Base-by-base conservation (phyloP, 2,329 filamentous ascomycete species). In the Mollisia scopiformis region DNA sequence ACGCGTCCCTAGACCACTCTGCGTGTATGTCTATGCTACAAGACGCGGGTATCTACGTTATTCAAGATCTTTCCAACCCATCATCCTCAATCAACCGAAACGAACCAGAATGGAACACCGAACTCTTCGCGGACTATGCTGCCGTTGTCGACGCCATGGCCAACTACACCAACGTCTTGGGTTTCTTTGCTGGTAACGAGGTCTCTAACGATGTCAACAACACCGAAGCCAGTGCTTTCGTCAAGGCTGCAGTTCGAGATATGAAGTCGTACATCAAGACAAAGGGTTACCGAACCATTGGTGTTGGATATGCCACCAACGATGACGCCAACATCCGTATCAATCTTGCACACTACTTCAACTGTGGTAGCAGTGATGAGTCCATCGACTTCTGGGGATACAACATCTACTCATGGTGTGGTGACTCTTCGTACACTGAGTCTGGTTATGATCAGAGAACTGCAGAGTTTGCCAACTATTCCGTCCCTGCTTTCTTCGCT, bases 371-470 rank as follows among this genome's bases (percentile, higher is more conserved):
- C 63, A 74, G 81, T 33, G 79, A 81, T 8, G 78, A 79, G 73
- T 77, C 90, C 63, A 97, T 98, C 68, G 95, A 99, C 79, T 98
- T 96, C 83, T 99, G 93, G 91, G 95, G 95, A 62, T 98, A 98
- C 89, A 99, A 99, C 84, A 97, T 98, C 80, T 99, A 99, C 85
- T 96, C 93, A 56, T 99, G 95, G 95, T 99, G 95, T 76, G 95
- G 94, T 69, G 77, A 93, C 69, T 96, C 91, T 73, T 86, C 82
- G 71, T 95, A 90, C 80, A 73, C 82, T 35, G 74, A 82, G 62
- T 97, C 95, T 3, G 92, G 92, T 57, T 99, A 93, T 79, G 82
- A 89, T 66, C 83, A 87, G 59, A 90, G 94, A 75, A 93, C 93
- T 69, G 77, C 91, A 67, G 94, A 97, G 79, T 99, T 97, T 81